A percentile compares a stretch with the other conserved stretches of the same genome.
These are phyloP conservation scores for Ascochyta koolunga DNA, from an alignment of 2,329 filamentous ascomycete species.

Conservation along the genomic window DNA sequence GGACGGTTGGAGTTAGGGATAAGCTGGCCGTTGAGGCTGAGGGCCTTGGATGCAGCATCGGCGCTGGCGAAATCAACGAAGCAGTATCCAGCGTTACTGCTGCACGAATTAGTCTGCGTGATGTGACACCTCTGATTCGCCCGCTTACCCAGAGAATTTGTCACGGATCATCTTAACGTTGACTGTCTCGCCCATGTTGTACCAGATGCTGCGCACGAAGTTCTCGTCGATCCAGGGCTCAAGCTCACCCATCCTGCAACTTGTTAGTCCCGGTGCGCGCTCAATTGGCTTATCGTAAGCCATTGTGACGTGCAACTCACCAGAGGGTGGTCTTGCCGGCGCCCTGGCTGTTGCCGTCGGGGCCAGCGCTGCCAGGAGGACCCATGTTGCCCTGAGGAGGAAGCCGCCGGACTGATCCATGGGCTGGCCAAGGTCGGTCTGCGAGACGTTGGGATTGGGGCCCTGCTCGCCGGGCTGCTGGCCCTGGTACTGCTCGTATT, in stretches of 20 bases:
- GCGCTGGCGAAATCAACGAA: slow-evolving; percentile 91
- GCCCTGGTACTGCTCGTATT: slow-evolving; percentile 68
- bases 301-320: slow-evolving; percentile 43
- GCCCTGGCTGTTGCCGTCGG: slow-evolving; percentile 48
- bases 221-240: slow-evolving; percentile 99
- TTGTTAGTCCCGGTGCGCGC: slow-evolving; percentile 27
- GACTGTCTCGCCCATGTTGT: slow-evolving; percentile 88
- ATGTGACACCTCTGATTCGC: slow-evolving; percentile 11
- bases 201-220: slow-evolving; percentile 95
- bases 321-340: slow-evolving; percentile 60
- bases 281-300: slow-evolving; percentile 2
- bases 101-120: slow-evolving; percentile 52
- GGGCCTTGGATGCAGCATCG: slow-evolving; percentile 86
- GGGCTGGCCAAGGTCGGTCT: slow-evolving; percentile 62
- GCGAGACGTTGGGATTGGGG: slow-evolving; percentile 54
- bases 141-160: slow-evolving; percentile 89
- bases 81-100: slow-evolving; percentile 98
- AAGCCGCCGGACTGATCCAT: slow-evolving; percentile 62
- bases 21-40: slow-evolving; percentile 83
- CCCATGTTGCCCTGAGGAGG: slow-evolving; percentile 56
- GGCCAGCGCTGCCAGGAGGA: slow-evolving; percentile 46
- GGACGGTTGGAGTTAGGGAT: slow-evolving; percentile 94
- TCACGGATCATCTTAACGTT: slow-evolving; percentile 99
- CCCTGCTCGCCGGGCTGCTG: slow-evolving; percentile 58
- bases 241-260: slow-evolving; percentile 92